Evolutionary conservation across 331 rosid species (phyloP).

Genomic region (Pyracantha coccinea): DNA sequence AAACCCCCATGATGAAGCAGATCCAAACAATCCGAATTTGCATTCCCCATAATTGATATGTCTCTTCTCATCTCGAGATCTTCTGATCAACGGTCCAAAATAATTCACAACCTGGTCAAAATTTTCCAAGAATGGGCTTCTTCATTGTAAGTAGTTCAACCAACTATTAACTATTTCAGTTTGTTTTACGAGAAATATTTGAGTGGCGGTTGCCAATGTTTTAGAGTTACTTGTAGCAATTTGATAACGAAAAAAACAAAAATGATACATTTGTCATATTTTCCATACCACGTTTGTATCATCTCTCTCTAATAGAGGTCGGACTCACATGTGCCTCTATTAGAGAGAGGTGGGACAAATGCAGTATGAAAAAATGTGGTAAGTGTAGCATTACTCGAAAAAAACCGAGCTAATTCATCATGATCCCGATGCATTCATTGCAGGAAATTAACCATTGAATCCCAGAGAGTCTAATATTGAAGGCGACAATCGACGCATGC

Average conservation of each 20-base stretch:
- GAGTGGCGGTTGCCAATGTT: not conserved
- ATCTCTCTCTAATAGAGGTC: no score
- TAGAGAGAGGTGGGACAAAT: no score
- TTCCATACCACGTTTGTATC: no score
- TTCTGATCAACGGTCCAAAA: constrained; percentile 4
- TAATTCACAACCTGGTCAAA: constrained; percentile 14
- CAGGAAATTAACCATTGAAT: no score
- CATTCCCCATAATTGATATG: constrained; percentile 15
- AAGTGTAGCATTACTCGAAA: no score
- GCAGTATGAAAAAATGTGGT: not conserved
- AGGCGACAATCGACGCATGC: not conserved
- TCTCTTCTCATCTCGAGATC: constrained; percentile 9
- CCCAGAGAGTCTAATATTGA: no score
- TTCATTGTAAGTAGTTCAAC: not conserved
- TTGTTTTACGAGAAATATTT: no score
- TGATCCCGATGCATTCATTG: not conserved
- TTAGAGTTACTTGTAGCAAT: not conserved
- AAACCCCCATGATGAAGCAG: not conserved
- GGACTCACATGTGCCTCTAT: fast-evolving
- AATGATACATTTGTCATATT: no score
- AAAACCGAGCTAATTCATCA: no score
- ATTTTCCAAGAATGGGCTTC: constrained; percentile 3
- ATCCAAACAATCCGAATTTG: not conserved
- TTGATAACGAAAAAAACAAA: no score
- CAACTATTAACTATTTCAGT: no score